Conservation (phyloP, 1,284 basidiomycete genomes). For the Ustilago curta region DNA sequence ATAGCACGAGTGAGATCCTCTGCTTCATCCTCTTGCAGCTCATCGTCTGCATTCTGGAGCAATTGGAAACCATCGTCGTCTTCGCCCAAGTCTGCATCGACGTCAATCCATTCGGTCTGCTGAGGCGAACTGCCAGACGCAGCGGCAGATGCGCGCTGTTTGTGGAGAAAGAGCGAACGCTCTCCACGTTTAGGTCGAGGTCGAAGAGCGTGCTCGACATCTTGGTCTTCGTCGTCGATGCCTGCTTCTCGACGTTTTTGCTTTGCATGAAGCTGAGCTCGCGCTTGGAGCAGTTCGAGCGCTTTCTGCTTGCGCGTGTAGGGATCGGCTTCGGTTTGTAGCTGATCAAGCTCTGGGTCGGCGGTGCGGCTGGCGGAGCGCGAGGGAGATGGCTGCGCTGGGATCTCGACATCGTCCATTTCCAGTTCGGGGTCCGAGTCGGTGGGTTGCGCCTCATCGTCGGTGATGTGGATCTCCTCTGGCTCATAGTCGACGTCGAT, state of each 20-base stretch:
- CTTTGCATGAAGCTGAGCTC: slow-evolving; percentile 57
- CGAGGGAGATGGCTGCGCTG: slow-evolving; percentile 19
- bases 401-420: slow-evolving; percentile 65
- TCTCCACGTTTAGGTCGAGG: slow-evolving; percentile 27
- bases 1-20: slow-evolving; percentile 58
- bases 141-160: slow-evolving; percentile 1
- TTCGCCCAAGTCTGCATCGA: slow-evolving; percentile 34
- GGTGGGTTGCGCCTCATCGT: slow-evolving; percentile 35
- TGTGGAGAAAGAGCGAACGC: slow-evolving; percentile 44
- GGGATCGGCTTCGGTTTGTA: slow-evolving; percentile 48
- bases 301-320: slow-evolving; percentile 57
- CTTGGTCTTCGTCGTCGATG: slow-evolving; percentile 43
- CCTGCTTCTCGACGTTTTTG: slow-evolving; percentile 57
- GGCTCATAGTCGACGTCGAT: slow-evolving; percentile 76
- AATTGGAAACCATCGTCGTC: slow-evolving; percentile 15
- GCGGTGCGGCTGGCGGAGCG: slow-evolving; percentile 9
- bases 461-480: slow-evolving; percentile 43
- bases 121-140: slow-evolving; percentile 8
- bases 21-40: slow-evolving; percentile 54
- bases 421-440: slow-evolving; percentile 52
- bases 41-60: slow-evolving; percentile 27
- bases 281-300: slow-evolving; percentile 44
- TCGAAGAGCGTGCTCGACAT: slow-evolving; percentile 15
- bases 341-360: slow-evolving; percentile 53
- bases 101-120: slow-evolving; percentile 40